A percentile compares a stretch with the other conserved stretches of the same genome.
Conservation (phyloP, 352 stramenopile species). For the Thalassiosira ordinaria region DNA sequence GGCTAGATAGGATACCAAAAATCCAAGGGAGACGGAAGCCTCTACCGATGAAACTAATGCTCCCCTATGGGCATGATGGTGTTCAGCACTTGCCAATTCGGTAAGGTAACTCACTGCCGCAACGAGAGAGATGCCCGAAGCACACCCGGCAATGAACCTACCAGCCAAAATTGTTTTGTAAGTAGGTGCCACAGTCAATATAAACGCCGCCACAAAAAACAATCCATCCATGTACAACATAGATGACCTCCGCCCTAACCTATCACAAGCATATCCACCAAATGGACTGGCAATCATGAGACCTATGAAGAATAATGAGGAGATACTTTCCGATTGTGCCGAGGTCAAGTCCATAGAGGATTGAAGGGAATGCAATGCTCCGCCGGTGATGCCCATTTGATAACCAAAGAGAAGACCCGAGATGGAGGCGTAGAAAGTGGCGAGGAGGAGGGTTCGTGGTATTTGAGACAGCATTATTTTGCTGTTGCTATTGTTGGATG, state of each 20-base stretch:
- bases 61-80: conserved; percentile 66
- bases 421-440: conserved; percentile 50
- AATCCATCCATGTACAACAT: conserved; percentile 75
- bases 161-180: conserved; percentile 64
- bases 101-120: conserved; percentile 87
- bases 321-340: conserved; percentile 66
- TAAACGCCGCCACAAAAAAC: conserved; percentile 65
- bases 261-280: conserved; percentile 73
- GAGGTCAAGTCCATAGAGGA: conserved; percentile 61
- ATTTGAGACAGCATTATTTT: conserved; percentile 21
- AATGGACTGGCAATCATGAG: conserved; percentile 60
- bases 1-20: conserved; percentile 72
- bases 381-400: conserved; percentile 77
- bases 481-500: neutral
- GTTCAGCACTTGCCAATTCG: conserved; percentile 81
- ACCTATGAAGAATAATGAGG: conserved; percentile 75
- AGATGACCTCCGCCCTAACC: conserved; percentile 55
- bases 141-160: conserved; percentile 84
- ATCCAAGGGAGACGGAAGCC: conserved; percentile 85
- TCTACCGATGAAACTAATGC: conserved; percentile 86
- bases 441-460: conserved; percentile 34
- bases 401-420: conserved; percentile 70
- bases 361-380: conserved; percentile 67
- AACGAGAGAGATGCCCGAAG: conserved; percentile 83
- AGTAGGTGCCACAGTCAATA: conserved; percentile 44